phyloP scores from a whole-genome alignment of 1,139 yeast species.

The Eremothecium gossypii region DNA sequence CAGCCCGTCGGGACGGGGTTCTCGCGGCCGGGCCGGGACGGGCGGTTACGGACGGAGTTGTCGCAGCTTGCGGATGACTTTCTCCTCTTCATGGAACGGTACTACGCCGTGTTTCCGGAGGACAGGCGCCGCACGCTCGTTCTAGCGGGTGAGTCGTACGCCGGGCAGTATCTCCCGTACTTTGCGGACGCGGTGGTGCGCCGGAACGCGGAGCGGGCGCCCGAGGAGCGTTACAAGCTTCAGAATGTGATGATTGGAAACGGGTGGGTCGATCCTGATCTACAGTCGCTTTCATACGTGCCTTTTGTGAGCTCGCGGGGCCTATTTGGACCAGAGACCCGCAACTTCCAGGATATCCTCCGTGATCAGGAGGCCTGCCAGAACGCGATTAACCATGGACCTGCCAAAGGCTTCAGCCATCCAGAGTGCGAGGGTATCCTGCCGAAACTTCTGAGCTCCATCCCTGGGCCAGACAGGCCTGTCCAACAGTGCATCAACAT shows the following conservation, averaged over 20 bases:
- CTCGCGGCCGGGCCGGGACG: conserved; percentile 41
- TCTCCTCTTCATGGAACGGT: conserved; percentile 54
- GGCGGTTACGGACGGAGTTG: conserved; percentile 47
- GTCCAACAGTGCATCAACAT: conserved; percentile 59
- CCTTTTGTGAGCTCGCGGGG: conserved; percentile 62
- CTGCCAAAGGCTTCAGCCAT: conserved; percentile 27
- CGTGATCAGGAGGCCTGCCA: conserved; percentile 56
- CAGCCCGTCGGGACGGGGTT: conserved; percentile 96
- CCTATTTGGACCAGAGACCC: conserved; percentile 38
- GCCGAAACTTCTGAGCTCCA: conserved; percentile 34
- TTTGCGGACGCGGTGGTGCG: conserved; percentile 57
- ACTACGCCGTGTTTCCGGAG: conserved; percentile 65
- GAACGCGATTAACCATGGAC: conserved; percentile 35
- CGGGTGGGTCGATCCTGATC: conserved; percentile 92
- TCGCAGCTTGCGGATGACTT: conserved; percentile 52
- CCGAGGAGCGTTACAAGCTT: conserved; percentile 31
- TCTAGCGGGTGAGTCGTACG: conserved; percentile 92
- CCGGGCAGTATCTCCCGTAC: conserved; percentile 94
- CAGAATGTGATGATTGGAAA: conserved; percentile 78
- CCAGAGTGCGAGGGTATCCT: conserved; percentile 44
- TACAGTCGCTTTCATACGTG: conserved; percentile 72
- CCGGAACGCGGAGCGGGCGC: conserved; percentile 33
- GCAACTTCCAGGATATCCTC: conserved; percentile 36
- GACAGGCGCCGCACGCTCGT: conserved; percentile 56
- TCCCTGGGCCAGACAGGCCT: conserved; percentile 29